phyloP scores from a whole-genome alignment of 768 basidiomycete species.

The Lentinula lateritia region DNA sequence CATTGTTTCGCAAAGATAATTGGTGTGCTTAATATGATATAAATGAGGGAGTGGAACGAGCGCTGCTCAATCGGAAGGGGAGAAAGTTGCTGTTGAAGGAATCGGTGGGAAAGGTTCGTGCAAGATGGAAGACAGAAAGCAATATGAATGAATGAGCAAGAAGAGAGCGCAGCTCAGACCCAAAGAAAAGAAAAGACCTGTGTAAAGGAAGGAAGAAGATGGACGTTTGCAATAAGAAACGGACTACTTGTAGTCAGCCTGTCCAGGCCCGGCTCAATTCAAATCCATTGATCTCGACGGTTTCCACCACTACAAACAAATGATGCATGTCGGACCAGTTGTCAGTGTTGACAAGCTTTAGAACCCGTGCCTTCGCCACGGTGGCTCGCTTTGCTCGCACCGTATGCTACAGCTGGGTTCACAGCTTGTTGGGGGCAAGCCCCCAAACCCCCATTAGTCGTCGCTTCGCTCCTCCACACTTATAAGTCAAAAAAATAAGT shows the following conservation, averaged over 20 bases:
- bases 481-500: no score
- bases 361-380: no score
- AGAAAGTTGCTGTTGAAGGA: background rate
- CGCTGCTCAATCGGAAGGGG: conserved; percentile 16
- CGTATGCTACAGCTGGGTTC: no score
- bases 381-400: no score
- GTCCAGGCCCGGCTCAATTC: background rate
- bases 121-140: conserved; percentile 16
- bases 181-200: conserved; percentile 17
- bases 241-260: background rate
- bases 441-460: no score
- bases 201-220: conserved; percentile 13
- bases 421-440: no score
- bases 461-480: no score
- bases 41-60: conserved; percentile 14
- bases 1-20: conserved; percentile 38
- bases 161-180: conserved; percentile 32
- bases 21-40: conserved; percentile 10
- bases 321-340: background rate
- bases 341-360: no score
- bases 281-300: background rate
- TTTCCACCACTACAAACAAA: background rate
- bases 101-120: conserved; percentile 10
- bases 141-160: conserved; percentile 20
- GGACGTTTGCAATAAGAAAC: conserved; percentile 4